Conservation (phyloP, 2,329 filamentous ascomycete genomes). For the Trichoderma sp. region DNA sequence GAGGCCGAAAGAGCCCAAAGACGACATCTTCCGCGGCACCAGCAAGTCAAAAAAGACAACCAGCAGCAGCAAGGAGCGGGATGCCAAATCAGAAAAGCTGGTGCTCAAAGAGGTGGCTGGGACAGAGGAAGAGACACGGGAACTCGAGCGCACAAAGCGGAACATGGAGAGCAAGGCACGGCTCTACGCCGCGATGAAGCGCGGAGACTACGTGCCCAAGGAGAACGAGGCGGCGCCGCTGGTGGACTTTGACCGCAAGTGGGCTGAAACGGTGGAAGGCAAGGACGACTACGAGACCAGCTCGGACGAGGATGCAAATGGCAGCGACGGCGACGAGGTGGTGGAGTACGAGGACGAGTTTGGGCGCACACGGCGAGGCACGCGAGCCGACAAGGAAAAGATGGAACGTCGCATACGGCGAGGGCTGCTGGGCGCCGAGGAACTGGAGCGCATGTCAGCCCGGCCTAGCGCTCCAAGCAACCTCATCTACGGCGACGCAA, state of each 20-base stretch:
- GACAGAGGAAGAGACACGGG: constrained; percentile 61
- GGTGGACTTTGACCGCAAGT: constrained; percentile 95
- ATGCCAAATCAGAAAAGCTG: constrained; percentile 38
- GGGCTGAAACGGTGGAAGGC: constrained; percentile 67
- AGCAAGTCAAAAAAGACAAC: constrained; percentile 28
- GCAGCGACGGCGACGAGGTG: constrained; percentile 51
- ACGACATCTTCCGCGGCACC: constrained; percentile 43
- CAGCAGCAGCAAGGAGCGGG: constrained; percentile 48
- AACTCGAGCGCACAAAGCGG: constrained; percentile 68
- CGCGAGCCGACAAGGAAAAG: constrained; percentile 62
- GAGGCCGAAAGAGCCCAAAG: constrained; percentile 45
- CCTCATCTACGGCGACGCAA: constrained; percentile 79
- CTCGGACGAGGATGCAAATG: constrained; percentile 40
- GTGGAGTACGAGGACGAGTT: constrained; percentile 91
- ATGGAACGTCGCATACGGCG: constrained; percentile 55
- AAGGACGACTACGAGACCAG: constrained; percentile 58
- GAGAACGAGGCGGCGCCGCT: constrained; percentile 64
- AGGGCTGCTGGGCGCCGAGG: constrained; percentile 52
- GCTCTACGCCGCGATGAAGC: constrained; percentile 84
- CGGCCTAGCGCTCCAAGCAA: constrained; percentile 63
- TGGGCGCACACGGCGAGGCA: constrained; percentile 74
- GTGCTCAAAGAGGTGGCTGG: constrained; percentile 51
- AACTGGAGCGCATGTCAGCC: constrained; percentile 67
- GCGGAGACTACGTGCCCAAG: constrained; percentile 73
- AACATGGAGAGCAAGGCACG: constrained; percentile 89